Conservation (phyloP, 257 asterid genomes). For the Datura wrightii region DNA sequence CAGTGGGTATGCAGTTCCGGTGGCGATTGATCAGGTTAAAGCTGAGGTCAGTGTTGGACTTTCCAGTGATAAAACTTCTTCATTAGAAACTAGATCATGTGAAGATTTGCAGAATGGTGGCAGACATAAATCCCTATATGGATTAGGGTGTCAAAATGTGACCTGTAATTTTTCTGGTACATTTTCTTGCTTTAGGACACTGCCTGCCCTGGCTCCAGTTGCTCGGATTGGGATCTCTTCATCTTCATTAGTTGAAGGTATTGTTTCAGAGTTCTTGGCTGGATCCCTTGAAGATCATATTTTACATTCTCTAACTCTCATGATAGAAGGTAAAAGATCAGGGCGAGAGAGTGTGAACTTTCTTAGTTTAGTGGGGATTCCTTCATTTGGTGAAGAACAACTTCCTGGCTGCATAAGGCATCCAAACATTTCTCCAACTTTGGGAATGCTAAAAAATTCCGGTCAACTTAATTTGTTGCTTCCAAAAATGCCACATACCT, state of each 20-base stretch:
- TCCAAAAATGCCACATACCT: constrained; percentile 71
- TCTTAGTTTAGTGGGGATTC: constrained; percentile 76
- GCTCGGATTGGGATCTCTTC: constrained; percentile 64
- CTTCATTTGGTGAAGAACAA: constrained; percentile 62
- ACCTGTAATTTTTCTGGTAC: constrained; percentile 59
- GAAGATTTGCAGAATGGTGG: constrained; percentile 55
- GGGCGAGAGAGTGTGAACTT: constrained; percentile 67
- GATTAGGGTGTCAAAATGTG: constrained; percentile 52
- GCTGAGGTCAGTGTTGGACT: constrained; percentile 65
- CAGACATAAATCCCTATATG: constrained; percentile 47
- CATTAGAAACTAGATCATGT: constrained; percentile 52
- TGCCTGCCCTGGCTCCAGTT: constrained; percentile 79
- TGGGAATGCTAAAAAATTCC: constrained; percentile 74
- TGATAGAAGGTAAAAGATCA: constrained; percentile 70
- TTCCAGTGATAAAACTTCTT: constrained; percentile 54
- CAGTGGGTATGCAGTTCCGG: constrained; percentile 30
- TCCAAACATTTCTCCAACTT: constrained; percentile 80
- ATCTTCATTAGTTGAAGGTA: constrained; percentile 57
- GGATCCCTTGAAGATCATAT: constrained; percentile 77
- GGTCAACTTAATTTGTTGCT: constrained; percentile 55
- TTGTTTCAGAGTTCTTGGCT: constrained; percentile 64
- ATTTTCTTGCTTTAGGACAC: constrained; percentile 81
- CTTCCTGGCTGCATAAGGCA: constrained; percentile 96
- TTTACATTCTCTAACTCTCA: constrained; percentile 60
- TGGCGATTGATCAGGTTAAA: constrained; percentile 42